phyloP scores from a whole-genome alignment of 768 basidiomycete species.

The Amanita rubescens region DNA sequence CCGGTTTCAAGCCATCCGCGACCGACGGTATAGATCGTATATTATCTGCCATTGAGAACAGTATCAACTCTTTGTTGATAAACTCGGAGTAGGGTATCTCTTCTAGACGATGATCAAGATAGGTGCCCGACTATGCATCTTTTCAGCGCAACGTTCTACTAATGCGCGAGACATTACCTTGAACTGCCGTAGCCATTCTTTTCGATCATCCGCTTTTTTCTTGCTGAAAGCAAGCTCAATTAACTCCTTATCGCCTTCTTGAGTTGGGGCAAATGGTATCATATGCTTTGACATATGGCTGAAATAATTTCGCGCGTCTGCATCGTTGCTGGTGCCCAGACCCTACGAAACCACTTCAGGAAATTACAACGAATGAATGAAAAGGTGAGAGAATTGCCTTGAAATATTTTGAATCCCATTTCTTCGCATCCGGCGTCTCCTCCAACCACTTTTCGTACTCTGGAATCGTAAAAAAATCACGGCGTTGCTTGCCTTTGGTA shows the following conservation, averaged over 20 bases:
- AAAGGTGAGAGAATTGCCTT: constrained; percentile 56
- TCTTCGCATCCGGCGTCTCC: constrained; percentile 63
- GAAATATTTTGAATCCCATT: constrained; percentile 94
- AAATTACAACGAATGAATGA: not conserved
- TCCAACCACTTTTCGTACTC: constrained; percentile 94
- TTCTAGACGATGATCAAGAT: constrained; percentile 78
- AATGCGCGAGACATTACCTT: constrained; percentile 38
- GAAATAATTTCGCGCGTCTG: constrained; percentile 91
- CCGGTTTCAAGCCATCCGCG: constrained; percentile 93
- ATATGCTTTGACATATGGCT: constrained; percentile 88
- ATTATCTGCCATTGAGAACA: constrained; percentile 99
- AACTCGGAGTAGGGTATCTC: constrained; percentile 90
- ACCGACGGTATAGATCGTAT: constrained; percentile 95
- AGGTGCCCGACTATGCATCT: constrained; percentile 76
- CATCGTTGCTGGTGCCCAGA: constrained; percentile 87
- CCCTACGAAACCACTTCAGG: constrained; percentile 44
- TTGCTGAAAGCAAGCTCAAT: constrained; percentile 99
- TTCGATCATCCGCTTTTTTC: constrained; percentile 97
- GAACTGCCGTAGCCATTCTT: constrained; percentile 95
- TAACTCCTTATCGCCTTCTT: constrained; percentile 76
- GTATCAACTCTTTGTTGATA: constrained; percentile 94
- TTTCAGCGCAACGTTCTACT: constrained; percentile 2
- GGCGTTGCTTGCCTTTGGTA: constrained; percentile 67
- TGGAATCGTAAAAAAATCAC: constrained; percentile 94
- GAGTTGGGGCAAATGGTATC: constrained; percentile 80